Evolutionary conservation across 441 rosid genomes (phyloP).

Genomic region (Pelargonium cotyledonis): DNA sequence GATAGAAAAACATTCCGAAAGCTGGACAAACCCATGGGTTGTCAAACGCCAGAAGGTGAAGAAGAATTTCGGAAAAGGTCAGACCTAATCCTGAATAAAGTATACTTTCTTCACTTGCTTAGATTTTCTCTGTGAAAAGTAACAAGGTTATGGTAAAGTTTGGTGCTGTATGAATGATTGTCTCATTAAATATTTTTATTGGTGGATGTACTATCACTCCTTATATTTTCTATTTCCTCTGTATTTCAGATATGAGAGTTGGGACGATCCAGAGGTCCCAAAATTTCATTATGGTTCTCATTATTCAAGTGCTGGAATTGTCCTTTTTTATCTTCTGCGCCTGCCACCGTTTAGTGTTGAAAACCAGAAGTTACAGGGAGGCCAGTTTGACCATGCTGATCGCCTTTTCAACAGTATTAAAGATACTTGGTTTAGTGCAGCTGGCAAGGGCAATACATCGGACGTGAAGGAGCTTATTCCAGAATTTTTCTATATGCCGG

Average conservation of each 20-base stretch:
- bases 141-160: neutral
- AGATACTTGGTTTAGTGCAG: constrained; percentile 99
- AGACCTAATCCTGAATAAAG: neutral
- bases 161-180: neutral
- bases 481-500: constrained; percentile 99
- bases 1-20: constrained; percentile 86
- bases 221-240: constrained; percentile 14
- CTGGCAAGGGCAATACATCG: constrained; percentile 97
- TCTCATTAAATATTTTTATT: neutral
- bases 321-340: constrained; percentile 97
- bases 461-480: constrained; percentile 99
- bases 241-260: constrained; percentile 83
- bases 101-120: neutral
- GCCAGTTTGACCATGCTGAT: constrained; percentile 99
- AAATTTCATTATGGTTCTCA: constrained; percentile 99
- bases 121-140: no score
- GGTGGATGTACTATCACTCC: neutral
- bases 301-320: constrained; percentile 99
- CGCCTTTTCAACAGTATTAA: constrained; percentile 88
- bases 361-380: constrained; percentile 99
- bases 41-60: constrained; percentile 97
- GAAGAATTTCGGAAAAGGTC: constrained; percentile 98
- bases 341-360: constrained; percentile 96
- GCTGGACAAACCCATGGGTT: constrained; percentile 99
- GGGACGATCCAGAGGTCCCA: constrained; percentile 99